A percentile compares a stretch with the other conserved stretches of the same genome.
Conservation (phyloP, 73 alveolate genomes). For the Paraurostyla sp. region DNA sequence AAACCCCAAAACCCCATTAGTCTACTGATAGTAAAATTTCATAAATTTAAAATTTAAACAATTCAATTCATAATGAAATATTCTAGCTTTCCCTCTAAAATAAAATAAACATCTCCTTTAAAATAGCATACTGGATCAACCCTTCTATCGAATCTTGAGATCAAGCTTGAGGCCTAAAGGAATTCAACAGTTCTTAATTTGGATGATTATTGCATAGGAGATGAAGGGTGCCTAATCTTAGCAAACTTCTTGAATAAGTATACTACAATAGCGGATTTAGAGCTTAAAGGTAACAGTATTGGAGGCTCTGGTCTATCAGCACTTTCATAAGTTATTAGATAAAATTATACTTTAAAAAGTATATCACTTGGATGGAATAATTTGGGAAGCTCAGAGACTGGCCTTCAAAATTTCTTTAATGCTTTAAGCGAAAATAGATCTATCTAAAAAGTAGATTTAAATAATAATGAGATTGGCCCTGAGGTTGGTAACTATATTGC, state of each 20-base stretch:
- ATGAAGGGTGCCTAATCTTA: slow-evolving; percentile 69
- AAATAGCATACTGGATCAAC: neutral
- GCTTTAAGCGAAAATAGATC: slow-evolving; percentile 55
- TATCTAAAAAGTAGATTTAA: slow-evolving; percentile 62
- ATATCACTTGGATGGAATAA: slow-evolving; percentile 75
- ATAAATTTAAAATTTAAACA: too few relatives aligned
- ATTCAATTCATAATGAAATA: too few relatives aligned
- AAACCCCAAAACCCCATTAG: too few relatives aligned
- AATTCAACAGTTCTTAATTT: slow-evolving; percentile 17
- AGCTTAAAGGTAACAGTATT: slow-evolving; percentile 75
- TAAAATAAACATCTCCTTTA: too few relatives aligned
- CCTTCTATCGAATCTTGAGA: neutral
- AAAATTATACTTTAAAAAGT: neutral
- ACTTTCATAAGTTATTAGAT: slow-evolving; percentile 48
- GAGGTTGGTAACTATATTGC: slow-evolving; percentile 61
- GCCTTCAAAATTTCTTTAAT: slow-evolving; percentile 55
- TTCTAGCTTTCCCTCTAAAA: too few relatives aligned
- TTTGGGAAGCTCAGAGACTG: slow-evolving; percentile 57
- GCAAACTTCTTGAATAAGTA: slow-evolving; percentile 58
- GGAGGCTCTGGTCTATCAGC: slow-evolving; percentile 70
- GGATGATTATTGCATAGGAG: slow-evolving; percentile 72
- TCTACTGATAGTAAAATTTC: too few relatives aligned
- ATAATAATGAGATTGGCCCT: slow-evolving; percentile 75
- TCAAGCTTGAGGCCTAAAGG: slow-evolving; percentile 56
- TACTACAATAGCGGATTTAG: slow-evolving; percentile 46